Conservation (phyloP, 352 stramenopile species). For the Phytophthora vignae region DNA sequence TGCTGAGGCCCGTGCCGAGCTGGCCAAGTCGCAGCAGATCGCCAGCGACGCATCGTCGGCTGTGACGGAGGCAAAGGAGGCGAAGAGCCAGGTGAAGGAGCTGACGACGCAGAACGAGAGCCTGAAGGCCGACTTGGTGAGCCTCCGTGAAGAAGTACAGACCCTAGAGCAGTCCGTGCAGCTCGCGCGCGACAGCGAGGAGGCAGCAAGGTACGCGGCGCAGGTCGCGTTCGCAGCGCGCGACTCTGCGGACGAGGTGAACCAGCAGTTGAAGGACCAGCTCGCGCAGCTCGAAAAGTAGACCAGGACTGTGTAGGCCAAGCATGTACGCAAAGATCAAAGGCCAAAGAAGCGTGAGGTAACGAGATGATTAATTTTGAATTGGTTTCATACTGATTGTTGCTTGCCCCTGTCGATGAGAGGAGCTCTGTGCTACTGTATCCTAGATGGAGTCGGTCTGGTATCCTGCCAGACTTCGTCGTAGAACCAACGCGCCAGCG, state of each 20-base stretch:
- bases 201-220: constrained; percentile 74
- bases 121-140: constrained; percentile 41
- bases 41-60: constrained; percentile 20
- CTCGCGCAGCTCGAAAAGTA: constrained; percentile 47
- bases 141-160: constrained; percentile 49
- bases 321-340: constrained; percentile 21
- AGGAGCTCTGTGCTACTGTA: constrained; percentile 29
- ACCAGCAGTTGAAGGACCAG: constrained; percentile 52
- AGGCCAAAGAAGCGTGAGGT: constrained; percentile 25
- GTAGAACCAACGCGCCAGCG: constrained; percentile 70
- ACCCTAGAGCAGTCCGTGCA: constrained; percentile 54
- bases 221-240: constrained; percentile 75
- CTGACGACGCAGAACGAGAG: constrained; percentile 35
- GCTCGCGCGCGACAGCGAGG: constrained; percentile 71
- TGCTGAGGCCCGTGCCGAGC: constrained; percentile 26
- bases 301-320: constrained; percentile 22
- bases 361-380: constrained; percentile 47
- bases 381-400: constrained; percentile 38
- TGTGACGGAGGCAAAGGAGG: constrained; percentile 33
- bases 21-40: constrained; percentile 32
- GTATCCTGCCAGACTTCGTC: constrained; percentile 79
- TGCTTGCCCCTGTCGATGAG: constrained; percentile 7
- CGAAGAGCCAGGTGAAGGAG: constrained; percentile 40
- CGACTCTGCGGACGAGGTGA: constrained; percentile 63
- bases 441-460: constrained; percentile 87